Evolutionary conservation across 1,284 basidiomycete genomes (phyloP).

Genomic region (Malassezia vespertilionis): DNA sequence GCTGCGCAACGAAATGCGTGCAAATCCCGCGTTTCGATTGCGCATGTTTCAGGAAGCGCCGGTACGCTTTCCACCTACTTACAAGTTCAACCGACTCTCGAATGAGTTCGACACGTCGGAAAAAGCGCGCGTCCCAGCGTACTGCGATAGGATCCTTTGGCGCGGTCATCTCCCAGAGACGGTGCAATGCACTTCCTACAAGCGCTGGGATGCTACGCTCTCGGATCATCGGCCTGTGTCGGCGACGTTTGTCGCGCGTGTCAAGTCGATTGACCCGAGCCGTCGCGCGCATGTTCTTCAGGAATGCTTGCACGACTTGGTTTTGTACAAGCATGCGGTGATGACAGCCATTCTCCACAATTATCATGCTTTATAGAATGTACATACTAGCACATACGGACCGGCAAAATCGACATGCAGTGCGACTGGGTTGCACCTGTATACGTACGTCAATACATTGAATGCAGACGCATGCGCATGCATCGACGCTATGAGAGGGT

Average conservation of each 20-base stretch:
- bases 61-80: conserved; percentile 60
- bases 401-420: too few relatives aligned
- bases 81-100: conserved; percentile 76
- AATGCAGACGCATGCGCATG: too few relatives aligned
- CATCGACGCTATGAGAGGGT: too few relatives aligned
- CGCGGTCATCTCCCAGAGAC: conserved; percentile 56
- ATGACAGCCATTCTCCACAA: not conserved
- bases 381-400: too few relatives aligned
- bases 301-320: not conserved
- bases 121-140: conserved; percentile 78
- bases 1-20: conserved; percentile 71
- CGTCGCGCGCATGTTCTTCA: not conserved
- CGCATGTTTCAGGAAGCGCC: conserved; percentile 67
- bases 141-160: conserved; percentile 89
- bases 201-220: conserved; percentile 42
- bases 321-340: not conserved
- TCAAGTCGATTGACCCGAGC: conserved; percentile 20
- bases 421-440: too few relatives aligned
- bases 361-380: not conserved
- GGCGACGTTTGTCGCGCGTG: conserved; percentile 22
- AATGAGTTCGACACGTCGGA: conserved; percentile 74
- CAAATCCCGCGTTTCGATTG: conserved; percentile 73
- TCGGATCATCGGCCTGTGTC: conserved; percentile 47
- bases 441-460: too few relatives aligned
- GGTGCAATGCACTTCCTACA: conserved; percentile 47